Evolutionary conservation across 495 filamentous ascomycete genomes (phyloP).

Genomic region (Hypoxylon subgilvum): DNA sequence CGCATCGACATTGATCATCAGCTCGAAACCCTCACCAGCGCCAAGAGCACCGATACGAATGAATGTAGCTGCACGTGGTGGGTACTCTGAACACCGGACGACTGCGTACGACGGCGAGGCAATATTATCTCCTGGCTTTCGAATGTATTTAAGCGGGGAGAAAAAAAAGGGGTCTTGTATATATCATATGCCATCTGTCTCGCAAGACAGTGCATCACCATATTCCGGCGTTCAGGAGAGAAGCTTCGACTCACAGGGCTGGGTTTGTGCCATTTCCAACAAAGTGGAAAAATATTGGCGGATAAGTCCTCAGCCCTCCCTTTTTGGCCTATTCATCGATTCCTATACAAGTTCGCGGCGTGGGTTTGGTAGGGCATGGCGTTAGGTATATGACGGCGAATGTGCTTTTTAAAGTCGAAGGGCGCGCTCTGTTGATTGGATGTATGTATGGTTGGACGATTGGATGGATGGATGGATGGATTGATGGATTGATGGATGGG

Average conservation of each 20-base stretch:
- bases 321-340: not conserved
- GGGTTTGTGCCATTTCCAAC: conserved; percentile 3
- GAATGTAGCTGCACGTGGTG: conserved; percentile 48
- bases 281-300: conserved; percentile 7
- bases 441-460: too few relatives aligned
- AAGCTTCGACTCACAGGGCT: conserved; percentile 3
- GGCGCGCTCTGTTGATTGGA: conserved; percentile 5
- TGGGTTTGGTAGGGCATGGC: conserved; percentile 13
- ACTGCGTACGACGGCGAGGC: not conserved
- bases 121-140: conserved; percentile 10
- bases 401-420: too few relatives aligned
- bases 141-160: conserved; percentile 14
- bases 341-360: not conserved
- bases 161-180: conserved; percentile 23
- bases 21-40: conserved; percentile 3
- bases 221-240: conserved; percentile 30
- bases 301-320: conserved; percentile 2
- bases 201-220: conserved; percentile 24
- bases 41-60: conserved; percentile 36
- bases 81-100: conserved; percentile 29
- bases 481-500: not conserved
- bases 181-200: conserved; percentile 25
- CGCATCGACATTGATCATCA: conserved; percentile 1
- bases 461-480: too few relatives aligned
- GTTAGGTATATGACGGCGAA: not conserved